phyloP scores from a whole-genome alignment of 106 monocot species.

The Allium fistulosum region DNA sequence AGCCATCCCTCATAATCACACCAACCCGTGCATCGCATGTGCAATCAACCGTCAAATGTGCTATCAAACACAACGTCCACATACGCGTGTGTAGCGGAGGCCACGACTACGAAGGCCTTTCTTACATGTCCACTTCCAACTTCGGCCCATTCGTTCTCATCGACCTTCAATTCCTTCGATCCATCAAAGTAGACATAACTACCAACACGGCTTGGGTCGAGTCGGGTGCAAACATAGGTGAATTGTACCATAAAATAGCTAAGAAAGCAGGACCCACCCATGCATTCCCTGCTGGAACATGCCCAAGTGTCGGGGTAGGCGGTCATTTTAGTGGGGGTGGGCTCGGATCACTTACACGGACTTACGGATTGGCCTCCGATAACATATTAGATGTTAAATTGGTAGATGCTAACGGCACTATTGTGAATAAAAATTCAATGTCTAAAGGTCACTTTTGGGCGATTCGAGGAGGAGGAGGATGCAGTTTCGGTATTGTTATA shows the following conservation, averaged over 20 bases:
- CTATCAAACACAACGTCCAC: background rate
- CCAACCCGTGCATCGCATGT: slow-evolving; percentile 9
- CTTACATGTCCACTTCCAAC: slow-evolving; percentile 7
- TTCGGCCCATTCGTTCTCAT: slow-evolving; percentile 26
- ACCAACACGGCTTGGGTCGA: slow-evolving; percentile 2
- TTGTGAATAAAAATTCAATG: background rate
- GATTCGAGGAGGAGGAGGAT: background rate
- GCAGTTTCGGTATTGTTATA: background rate
- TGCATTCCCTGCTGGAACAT: background rate
- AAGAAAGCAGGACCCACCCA: background rate
- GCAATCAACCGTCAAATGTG: background rate
- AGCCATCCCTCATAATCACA: slow-evolving; percentile 29
- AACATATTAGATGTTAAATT: background rate
- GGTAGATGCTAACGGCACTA: background rate
- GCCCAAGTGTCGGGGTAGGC: background rate
- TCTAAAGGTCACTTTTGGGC: background rate
- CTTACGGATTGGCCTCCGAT: background rate
- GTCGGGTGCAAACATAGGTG: background rate
- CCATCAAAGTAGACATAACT: slow-evolving; percentile 13
- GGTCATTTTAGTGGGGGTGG: slow-evolving; percentile 1
- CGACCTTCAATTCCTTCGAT: slow-evolving; percentile 31
- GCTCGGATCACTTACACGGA: background rate
- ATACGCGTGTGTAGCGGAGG: background rate
- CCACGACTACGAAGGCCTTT: slow-evolving; percentile 10
- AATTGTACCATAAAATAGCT: background rate